Evolutionary conservation across 2,329 filamentous ascomycete genomes (phyloP).

Genomic region (Macrophomina phaseolina): DNA sequence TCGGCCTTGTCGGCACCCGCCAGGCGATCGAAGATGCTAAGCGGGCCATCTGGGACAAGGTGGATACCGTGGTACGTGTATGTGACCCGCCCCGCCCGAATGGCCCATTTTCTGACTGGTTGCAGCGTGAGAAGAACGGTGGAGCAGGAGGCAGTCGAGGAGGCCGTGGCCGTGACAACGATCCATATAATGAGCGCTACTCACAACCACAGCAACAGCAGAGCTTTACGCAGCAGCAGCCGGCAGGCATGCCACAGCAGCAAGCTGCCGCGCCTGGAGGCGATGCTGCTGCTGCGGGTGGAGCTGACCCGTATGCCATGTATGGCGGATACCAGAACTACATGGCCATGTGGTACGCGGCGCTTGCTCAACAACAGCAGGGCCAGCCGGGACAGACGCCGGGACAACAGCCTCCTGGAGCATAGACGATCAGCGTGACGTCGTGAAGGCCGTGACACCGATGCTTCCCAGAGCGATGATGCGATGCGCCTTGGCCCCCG

Average conservation of each 20-base stretch:
- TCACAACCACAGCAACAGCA: constrained; percentile 53
- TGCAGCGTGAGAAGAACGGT: constrained; percentile 55
- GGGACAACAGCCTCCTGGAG: constrained; percentile 39
- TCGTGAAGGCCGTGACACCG: constrained; percentile 41
- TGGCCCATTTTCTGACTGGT: constrained; percentile 32
- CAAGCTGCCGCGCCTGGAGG: constrained; percentile 55
- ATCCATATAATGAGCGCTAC: constrained; percentile 50
- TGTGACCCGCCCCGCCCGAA: not conserved
- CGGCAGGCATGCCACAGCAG: constrained; percentile 38
- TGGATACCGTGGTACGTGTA: constrained; percentile 79
- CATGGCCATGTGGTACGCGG: constrained; percentile 80
- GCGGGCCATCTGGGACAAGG: constrained; percentile 86
- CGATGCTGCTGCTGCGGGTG: constrained; percentile 62
- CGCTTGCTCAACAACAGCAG: constrained; percentile 60
- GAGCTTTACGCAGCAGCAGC: constrained; percentile 44
- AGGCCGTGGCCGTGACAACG: constrained; percentile 45
- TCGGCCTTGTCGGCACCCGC: constrained; percentile 78
- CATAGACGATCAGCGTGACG: constrained; percentile 37
- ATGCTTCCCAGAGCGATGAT: constrained; percentile 40
- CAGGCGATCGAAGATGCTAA: constrained; percentile 83
- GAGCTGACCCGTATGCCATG: constrained; percentile 66
- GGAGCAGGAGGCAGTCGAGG: constrained; percentile 45
- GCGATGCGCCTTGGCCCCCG: constrained; percentile 38
- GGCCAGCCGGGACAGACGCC: constrained; percentile 29
- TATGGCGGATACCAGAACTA: constrained; percentile 87